phyloP scores from a whole-genome alignment of 352 stramenopile species.

The Peronospora belbahrii region DNA sequence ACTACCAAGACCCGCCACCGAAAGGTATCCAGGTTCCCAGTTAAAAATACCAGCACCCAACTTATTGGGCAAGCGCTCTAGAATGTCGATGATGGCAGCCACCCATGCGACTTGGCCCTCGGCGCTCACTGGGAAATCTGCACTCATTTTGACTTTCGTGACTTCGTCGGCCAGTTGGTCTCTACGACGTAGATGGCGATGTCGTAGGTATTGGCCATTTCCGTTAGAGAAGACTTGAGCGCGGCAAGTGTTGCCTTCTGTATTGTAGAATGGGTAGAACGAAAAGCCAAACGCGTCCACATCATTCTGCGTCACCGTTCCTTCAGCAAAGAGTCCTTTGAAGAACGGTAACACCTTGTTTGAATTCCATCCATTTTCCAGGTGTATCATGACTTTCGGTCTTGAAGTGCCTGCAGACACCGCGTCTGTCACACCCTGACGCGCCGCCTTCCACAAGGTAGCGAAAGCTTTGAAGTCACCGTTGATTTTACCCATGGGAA shows the following conservation, averaged over 20 bases:
- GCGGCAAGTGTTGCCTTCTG: slow-evolving; percentile 7
- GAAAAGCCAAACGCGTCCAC: slow-evolving; percentile 10
- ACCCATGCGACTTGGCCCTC: slow-evolving; percentile 16
- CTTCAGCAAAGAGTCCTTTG: slow-evolving; percentile 10
- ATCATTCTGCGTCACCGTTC: slow-evolving; percentile 8
- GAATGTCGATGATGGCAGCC: slow-evolving; percentile 7
- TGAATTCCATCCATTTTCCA: slow-evolving; percentile 20
- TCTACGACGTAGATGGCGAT: slow-evolving; percentile 15
- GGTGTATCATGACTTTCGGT: slow-evolving; percentile 21
- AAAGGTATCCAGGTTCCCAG: not conserved
- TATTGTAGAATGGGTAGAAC: slow-evolving; percentile 13
- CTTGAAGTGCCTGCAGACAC: slow-evolving; percentile 1
- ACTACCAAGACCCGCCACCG: slow-evolving; percentile 10
- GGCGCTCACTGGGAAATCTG: not conserved
- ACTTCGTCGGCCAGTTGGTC: slow-evolving; percentile 17
- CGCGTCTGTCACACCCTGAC: slow-evolving; percentile 10
- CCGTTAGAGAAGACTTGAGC: slow-evolving; percentile 9
- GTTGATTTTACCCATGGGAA: not conserved
- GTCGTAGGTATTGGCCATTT: slow-evolving; percentile 10
- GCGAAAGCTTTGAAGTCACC: slow-evolving; percentile 11
- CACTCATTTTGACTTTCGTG: slow-evolving; percentile 3
- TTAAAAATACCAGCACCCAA: slow-evolving; percentile 8
- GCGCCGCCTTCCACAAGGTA: slow-evolving; percentile 12
- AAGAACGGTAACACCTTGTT: slow-evolving; percentile 16
- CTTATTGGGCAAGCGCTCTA: slow-evolving; percentile 10